Conservation (phyloP, 495 filamentous ascomycete species). For the Chlorociboria aeruginascens region DNA sequence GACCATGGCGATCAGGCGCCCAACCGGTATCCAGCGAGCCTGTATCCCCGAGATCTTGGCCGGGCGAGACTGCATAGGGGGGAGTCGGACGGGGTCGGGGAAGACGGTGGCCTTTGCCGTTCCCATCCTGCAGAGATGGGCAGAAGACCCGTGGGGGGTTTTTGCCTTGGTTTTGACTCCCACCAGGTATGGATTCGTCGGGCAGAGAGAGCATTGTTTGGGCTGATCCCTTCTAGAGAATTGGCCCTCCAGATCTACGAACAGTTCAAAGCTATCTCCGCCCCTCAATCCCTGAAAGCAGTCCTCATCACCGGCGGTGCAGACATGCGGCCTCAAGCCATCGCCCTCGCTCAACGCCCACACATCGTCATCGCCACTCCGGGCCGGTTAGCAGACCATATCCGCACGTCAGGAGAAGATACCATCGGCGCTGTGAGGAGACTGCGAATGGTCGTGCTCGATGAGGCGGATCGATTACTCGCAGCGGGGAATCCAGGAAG, state of each 20-base stretch:
- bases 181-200: constrained; percentile 43
- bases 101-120: constrained; percentile 97
- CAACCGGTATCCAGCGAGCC: constrained; percentile 83
- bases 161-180: constrained; percentile 85
- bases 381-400: constrained; percentile 88
- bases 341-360: constrained; percentile 65
- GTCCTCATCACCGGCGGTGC: constrained; percentile 80
- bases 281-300: constrained; percentile 73
- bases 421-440: constrained; percentile 70
- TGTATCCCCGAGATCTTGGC: constrained; percentile 86
- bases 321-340: constrained; percentile 85
- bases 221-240: too few relatives aligned
- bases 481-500: constrained; percentile 56
- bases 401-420: constrained; percentile 78
- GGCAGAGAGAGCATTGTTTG: not conserved
- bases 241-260: constrained; percentile 92
- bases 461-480: constrained; percentile 90
- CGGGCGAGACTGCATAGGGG: constrained; percentile 87
- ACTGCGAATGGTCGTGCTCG: constrained; percentile 76
- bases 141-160: constrained; percentile 81
- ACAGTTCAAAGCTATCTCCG: constrained; percentile 83
- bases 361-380: constrained; percentile 94
- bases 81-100: constrained; percentile 90
- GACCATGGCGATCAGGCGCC: constrained; percentile 77
- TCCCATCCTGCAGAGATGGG: constrained; percentile 88